A percentile compares a stretch with the other conserved stretches of the same genome.
These are phyloP conservation scores for Cordia subcordata DNA, from an alignment of 257 asterid genomes.

Conservation along the genomic window DNA sequence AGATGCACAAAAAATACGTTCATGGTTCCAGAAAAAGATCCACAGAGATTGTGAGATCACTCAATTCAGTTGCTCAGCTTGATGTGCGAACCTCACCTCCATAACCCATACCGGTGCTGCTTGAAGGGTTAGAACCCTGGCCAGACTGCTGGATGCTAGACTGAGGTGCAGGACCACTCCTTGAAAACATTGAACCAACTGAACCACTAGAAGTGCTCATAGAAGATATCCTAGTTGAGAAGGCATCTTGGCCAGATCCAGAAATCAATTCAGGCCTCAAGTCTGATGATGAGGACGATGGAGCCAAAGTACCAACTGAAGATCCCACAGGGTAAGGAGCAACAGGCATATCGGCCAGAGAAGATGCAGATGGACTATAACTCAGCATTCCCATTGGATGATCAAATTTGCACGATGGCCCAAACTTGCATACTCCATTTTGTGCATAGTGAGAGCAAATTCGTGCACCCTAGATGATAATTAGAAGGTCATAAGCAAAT, in stretches of 20 bases:
- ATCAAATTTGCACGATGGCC: conserved; percentile 70
- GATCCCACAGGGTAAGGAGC: conserved; percentile 78
- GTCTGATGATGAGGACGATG: conserved; percentile 22
- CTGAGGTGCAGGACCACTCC: conserved; percentile 35
- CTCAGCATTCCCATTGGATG: conserved; percentile 68
- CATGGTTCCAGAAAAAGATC: conserved; percentile 18
- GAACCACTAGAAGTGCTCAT: conserved; percentile 13
- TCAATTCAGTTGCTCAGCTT: conserved; percentile 32
- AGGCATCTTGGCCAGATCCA: conserved; percentile 14
- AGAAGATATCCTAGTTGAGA: conserved; percentile 13
- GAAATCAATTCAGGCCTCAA: conserved; percentile 22
- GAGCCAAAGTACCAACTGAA: conserved; percentile 49
- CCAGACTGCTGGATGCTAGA: conserved; percentile 40
- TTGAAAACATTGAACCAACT: conserved; percentile 46
- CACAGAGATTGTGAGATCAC: conserved; percentile 19
- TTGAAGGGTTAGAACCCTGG: conserved; percentile 30
- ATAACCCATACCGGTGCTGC: conserved; percentile 20
- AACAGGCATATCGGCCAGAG: conserved; percentile 71
- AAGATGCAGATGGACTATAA: conserved; percentile 72
- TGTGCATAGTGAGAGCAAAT: conserved; percentile 72
- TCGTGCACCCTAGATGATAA: conserved; percentile 42
- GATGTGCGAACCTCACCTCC: conserved; percentile 54
- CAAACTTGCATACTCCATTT: conserved; percentile 67
- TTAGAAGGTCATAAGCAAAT: conserved; percentile 7
- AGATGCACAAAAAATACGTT: conserved; percentile 36